phyloP scores from a whole-genome alignment of 176 grass and related monocot genomes.

The Calamus simplicifolius region DNA sequence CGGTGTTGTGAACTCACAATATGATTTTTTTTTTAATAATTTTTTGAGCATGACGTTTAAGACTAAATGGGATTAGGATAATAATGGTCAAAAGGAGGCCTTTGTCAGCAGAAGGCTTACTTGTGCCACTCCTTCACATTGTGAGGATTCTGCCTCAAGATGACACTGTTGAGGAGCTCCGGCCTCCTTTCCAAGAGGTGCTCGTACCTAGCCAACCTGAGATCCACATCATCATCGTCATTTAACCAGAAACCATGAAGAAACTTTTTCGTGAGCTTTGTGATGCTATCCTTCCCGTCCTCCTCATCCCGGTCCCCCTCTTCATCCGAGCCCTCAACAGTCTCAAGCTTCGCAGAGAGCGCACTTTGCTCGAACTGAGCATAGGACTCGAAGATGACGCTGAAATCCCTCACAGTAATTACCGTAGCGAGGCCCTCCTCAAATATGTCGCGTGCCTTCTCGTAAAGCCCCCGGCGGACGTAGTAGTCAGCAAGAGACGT shows the following conservation, averaged over 20 bases:
- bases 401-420: conserved; percentile 66
- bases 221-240: conserved; percentile 70
- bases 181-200: conserved; percentile 55
- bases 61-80: no score
- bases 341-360: conserved; percentile 63
- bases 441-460: conserved; percentile 65
- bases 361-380: conserved; percentile 80
- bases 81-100: no score
- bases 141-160: conserved; percentile 76
- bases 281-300: conserved; percentile 29
- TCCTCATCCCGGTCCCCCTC: conserved; percentile 29
- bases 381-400: conserved; percentile 75
- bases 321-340: conserved; percentile 39
- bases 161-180: conserved; percentile 76
- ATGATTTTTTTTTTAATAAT: no score
- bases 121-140: conserved; percentile 84
- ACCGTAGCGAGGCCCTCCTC: conserved; percentile 71
- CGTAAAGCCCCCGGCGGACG: conserved; percentile 54
- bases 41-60: no score
- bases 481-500: conserved; percentile 75
- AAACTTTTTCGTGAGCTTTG: conserved; percentile 50
- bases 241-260: conserved; percentile 64
- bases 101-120: conserved; percentile 3
- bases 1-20: no score
- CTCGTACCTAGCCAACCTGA: conserved; percentile 64